Evolutionary conservation across 495 filamentous ascomycete species (phyloP), one percentile per base, ranked within the genome.

Genomic region (Penicillium simplicissimum): DNA sequence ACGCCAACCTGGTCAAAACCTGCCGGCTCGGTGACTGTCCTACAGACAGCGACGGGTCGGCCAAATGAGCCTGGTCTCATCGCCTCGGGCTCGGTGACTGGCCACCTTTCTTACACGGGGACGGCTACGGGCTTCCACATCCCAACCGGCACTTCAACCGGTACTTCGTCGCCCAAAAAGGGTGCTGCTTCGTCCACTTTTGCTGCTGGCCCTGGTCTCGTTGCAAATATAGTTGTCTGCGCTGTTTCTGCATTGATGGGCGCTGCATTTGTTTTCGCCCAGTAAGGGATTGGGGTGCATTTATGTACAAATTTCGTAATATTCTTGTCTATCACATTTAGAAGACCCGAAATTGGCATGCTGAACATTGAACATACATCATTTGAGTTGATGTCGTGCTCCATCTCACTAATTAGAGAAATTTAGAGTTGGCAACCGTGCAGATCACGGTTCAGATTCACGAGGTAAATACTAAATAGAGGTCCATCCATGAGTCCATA

Each of bases 51-150:
- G 25, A 52, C 48, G 0, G 48, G 23, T n/a, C 25, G 23, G 4
- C 48, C 48, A 0, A 25, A 52, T 10, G 25, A 34, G 7, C 48
- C 48, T 10, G 48, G 48, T n/a, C 13, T 9, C 4, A 14, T 52
- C 23, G 48, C 48, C 25, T 52, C 48, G 25, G 23, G 9, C n/a
- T 33, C 31, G 8, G 31, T 31, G 25, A 31, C 48, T 11, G 23
- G 25, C 13, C 23, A 34, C 17, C 28, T 31, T 52, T 52, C 48
- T 28, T 52, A 52, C 23, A 52, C 48, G 28, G n/a, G 21, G 3
- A 52, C 48, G 25, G 48, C 11, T 17, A 52, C 31, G 17, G 48
- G 48, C 8, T 52, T 52, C 23, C 48, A 52, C 7, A 52, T 52
- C 4, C 48, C 48, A 7, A 52, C 48, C 13, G 5, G 5, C 14